A percentile compares a stretch with the other conserved stretches of the same genome.
Conservation (phyloP, 1,284 basidiomycete genomes). For the Apiotrichum sp. region DNA sequence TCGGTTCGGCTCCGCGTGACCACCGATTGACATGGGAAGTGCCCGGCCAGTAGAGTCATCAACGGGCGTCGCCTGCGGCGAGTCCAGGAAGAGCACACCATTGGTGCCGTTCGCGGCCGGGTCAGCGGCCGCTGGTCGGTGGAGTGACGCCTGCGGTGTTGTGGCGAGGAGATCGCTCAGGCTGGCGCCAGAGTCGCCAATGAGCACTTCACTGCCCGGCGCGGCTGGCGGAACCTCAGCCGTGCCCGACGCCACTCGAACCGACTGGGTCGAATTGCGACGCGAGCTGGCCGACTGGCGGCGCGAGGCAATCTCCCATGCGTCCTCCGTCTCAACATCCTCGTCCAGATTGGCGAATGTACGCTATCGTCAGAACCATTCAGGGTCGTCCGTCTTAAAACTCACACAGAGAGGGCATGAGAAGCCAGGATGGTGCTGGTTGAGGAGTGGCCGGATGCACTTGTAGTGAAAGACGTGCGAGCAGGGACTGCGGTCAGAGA, state of each 20-base stretch:
- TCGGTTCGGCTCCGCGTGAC: neutral
- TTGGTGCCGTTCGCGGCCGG: no score
- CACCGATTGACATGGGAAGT: constrained; percentile 6
- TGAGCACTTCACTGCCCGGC: constrained; percentile 18
- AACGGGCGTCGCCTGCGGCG: neutral
- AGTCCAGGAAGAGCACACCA: neutral
- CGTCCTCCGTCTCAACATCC: constrained; percentile 75
- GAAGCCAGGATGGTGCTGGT: constrained; percentile 84
- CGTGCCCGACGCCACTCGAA: constrained; percentile 16
- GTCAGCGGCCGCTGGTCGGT: neutral
- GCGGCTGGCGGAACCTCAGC: constrained; percentile 9
- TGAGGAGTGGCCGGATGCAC: constrained; percentile 86
- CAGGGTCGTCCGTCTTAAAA: neutral
- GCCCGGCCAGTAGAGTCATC: no score
- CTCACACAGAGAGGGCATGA: constrained; percentile 80
- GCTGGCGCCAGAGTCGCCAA: constrained; percentile 6
- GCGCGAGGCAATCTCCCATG: constrained; percentile 45
- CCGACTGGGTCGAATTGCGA: constrained; percentile 35
- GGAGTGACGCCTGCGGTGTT: neutral
- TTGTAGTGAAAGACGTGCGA: constrained; percentile 98
- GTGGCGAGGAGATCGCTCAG: neutral
- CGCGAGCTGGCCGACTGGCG: constrained; percentile 40
- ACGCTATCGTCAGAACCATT: constrained; percentile 44
- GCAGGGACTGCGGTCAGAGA: constrained; percentile 57
- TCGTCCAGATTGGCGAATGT: constrained; percentile 92